These are phyloP conservation scores for Grigorovia transvaalensis DNA, from an alignment of 805 yeast genomes.

Conservation along the genomic window DNA sequence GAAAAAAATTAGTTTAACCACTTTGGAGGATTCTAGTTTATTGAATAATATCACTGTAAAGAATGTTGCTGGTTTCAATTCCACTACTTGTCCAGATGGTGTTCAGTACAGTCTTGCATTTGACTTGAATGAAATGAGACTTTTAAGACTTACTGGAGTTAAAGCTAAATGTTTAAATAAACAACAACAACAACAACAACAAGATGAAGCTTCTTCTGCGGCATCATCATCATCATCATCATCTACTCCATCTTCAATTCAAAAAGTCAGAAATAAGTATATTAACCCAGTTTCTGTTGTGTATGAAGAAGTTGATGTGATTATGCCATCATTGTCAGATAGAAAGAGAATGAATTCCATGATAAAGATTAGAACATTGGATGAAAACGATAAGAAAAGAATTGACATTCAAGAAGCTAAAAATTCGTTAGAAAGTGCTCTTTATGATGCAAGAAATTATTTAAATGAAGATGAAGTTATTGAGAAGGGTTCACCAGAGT, in stretches of 20 bases:
- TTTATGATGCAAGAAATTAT: conserved; percentile 56
- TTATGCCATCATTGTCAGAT: conserved; percentile 2
- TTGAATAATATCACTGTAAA: conserved; percentile 11
- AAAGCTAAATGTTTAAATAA: conserved; percentile 35
- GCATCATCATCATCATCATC: conserved; percentile 5
- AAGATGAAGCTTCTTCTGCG: too few relatives aligned
- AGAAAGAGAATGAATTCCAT: conserved; percentile 1
- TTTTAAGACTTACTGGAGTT: conserved; percentile 38
- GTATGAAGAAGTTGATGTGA: not conserved
- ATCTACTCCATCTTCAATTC: conserved; percentile 5
- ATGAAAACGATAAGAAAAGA: conserved; percentile 37
- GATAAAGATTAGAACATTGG: conserved; percentile 42
- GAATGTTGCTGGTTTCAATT: conserved; percentile 27
- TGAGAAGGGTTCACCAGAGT: conserved; percentile 32
- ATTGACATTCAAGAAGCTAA: conserved; percentile 49
- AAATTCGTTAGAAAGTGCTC: conserved; percentile 61
- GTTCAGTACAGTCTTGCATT: conserved; percentile 34
- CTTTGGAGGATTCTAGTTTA: conserved; percentile 20
- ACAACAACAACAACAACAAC: too few relatives aligned
- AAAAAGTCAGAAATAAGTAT: conserved; percentile 7
- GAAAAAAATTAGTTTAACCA: conserved; percentile 28
- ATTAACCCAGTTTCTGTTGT: not conserved
- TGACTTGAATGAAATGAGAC: conserved; percentile 37
- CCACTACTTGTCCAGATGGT: conserved; percentile 32
- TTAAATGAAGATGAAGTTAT: conserved; percentile 43